A percentile compares a stretch with the other conserved stretches of the same genome.
Conservation (phyloP, 192 early-diverging fungal species). For the Phycomyces nitens region DNA sequence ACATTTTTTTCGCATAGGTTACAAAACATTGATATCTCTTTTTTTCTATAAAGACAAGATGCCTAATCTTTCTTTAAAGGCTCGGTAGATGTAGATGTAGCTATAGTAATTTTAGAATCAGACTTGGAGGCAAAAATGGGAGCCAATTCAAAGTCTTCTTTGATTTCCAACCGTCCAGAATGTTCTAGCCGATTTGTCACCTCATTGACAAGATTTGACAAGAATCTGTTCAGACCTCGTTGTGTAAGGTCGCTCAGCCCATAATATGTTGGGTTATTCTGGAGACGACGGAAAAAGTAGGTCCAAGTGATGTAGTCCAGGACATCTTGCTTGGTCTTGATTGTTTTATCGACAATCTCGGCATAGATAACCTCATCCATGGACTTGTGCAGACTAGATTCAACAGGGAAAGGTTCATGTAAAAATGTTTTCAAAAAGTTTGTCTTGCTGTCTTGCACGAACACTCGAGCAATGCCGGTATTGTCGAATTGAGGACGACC, state of each 20-base stretch:
- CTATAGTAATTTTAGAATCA: no score
- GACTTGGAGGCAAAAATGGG: no score
- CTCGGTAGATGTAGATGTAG: no score
- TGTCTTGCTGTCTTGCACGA: constrained; percentile 95
- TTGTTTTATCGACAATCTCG: constrained; percentile 85
- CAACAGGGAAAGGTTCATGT: constrained; percentile 92
- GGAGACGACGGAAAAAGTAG: constrained; percentile 88
- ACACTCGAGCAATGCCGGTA: constrained; percentile 85
- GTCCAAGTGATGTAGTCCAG: constrained; percentile 96
- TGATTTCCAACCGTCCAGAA: constrained; percentile 70
- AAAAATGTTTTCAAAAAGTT: constrained; percentile 99
- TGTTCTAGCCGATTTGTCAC: constrained; percentile 65
- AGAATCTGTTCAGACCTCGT: constrained; percentile 62
- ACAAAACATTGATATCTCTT: no score
- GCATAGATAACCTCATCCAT: constrained; percentile 92
- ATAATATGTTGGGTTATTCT: constrained; percentile 95
- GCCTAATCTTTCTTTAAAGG: no score
- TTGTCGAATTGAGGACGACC: constrained; percentile 96
- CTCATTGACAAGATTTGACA: constrained; percentile 78
- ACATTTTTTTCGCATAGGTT: no score
- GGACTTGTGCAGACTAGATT: constrained; percentile 70
- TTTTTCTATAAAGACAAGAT: no score
- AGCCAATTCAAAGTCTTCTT: constrained; percentile 61
- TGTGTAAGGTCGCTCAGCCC: constrained; percentile 75
- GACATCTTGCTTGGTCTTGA: constrained; percentile 89